These are phyloP conservation scores for Dendrobium nobile DNA, from an alignment of 106 monocot species.

Conservation along the genomic window DNA sequence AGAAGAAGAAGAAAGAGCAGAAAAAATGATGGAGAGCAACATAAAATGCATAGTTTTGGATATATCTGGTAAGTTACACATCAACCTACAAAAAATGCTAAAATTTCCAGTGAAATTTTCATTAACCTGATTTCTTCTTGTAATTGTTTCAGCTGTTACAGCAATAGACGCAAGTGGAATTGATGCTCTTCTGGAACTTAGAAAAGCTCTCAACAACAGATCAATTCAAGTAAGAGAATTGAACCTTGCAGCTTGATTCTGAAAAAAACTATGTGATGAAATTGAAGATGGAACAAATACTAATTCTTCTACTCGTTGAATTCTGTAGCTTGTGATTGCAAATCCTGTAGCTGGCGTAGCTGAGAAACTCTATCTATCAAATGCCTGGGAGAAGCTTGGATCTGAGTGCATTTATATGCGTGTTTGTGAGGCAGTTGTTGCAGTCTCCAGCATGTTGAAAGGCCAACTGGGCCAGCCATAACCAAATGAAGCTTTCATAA, in stretches of 20 bases:
- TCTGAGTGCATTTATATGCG: conserved; percentile 25
- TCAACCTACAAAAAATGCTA: background rate
- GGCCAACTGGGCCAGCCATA: background rate
- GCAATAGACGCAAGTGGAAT: conserved; percentile 53
- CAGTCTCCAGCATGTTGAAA: conserved; percentile 11
- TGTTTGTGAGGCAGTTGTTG: conserved; percentile 14
- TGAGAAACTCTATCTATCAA: conserved; percentile 27
- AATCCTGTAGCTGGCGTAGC: conserved; percentile 44
- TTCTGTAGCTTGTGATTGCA: conserved; percentile 41
- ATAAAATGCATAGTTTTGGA: conserved; percentile 42
- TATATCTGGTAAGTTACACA: conserved; percentile 31
- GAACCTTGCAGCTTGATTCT: background rate
- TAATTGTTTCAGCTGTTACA: conserved; percentile 32
- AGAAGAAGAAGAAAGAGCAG: conserved; percentile 42
- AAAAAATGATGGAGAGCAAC: conserved; percentile 20
- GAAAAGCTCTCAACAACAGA: conserved; percentile 34
- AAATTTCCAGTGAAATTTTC: background rate
- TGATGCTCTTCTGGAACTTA: conserved; percentile 42
- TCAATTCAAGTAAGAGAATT: conserved; percentile 30
- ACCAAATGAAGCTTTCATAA: background rate
- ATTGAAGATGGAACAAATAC: background rate
- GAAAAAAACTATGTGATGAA: background rate
- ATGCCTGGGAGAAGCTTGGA: conserved; percentile 27
- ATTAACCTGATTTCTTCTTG: background rate
- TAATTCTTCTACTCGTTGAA: background rate